A percentile compares a stretch with the other conserved stretches of the same genome.
Evolutionary conservation across 352 stramenopile species (phyloP).

Genomic region (Aphanomyces invadans): DNA sequence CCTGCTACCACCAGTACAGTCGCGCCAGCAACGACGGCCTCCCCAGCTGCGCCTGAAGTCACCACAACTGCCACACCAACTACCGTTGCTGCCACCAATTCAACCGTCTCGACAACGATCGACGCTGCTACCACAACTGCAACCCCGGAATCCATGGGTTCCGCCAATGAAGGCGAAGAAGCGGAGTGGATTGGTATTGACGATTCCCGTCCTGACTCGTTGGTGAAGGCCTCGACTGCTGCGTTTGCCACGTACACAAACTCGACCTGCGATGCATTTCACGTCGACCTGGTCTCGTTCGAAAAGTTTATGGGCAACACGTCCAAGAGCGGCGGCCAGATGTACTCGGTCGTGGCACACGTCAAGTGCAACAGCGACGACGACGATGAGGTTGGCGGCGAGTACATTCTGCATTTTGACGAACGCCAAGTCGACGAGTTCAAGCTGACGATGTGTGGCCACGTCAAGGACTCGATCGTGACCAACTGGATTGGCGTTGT

Average conservation of each 20-base stretch:
- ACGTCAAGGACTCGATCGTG: slow-evolving; percentile 10
- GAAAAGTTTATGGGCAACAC: not conserved
- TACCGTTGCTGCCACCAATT: not conserved
- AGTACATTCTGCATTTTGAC: slow-evolving; percentile 23
- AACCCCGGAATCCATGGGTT: not conserved
- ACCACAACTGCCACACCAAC: not conserved
- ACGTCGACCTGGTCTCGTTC: slow-evolving; percentile 7
- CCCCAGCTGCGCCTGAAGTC: not conserved
- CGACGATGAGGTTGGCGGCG: not conserved
- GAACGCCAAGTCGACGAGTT: not conserved
- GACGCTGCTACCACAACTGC: not conserved
- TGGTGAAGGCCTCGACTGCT: not conserved
- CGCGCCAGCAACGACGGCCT: not conserved
- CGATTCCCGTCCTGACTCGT: not conserved
- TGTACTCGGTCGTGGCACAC: slow-evolving; percentile 11
- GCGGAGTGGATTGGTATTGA: slow-evolving; percentile 14
- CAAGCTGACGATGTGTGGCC: slow-evolving; percentile 19
- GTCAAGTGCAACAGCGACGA: not conserved
- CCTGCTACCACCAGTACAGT: not conserved
- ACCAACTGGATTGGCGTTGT: slow-evolving; percentile 18
- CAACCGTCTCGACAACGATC: not conserved
- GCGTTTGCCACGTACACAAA: slow-evolving; percentile 8
- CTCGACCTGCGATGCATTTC: not conserved
- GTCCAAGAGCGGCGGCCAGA: not conserved
- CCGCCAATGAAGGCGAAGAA: not conserved